Percentiles rank a stretch among this genome's conserved stretches.
Conservation (phyloP, 1,139 yeast species). For the Geotrichum reessii region DNA sequence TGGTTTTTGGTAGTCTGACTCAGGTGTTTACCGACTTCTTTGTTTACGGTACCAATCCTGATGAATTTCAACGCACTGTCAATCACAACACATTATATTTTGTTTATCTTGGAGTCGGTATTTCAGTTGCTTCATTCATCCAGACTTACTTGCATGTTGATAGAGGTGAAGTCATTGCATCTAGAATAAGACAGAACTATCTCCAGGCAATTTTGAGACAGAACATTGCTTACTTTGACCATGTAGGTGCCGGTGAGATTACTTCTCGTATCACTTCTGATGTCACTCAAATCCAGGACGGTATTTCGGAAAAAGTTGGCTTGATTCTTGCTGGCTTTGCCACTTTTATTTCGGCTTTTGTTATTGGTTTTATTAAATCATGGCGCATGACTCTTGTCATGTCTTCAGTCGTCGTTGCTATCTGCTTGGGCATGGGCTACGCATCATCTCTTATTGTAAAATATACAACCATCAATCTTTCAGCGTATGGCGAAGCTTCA, state of each 20-base stretch:
- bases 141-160: constrained; percentile 38
- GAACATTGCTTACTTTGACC: constrained; percentile 43
- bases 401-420: constrained; percentile 35
- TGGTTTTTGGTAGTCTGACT: constrained; percentile 39
- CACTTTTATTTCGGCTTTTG: constrained; percentile 40
- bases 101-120: constrained; percentile 39
- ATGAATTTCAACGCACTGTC: constrained; percentile 32
- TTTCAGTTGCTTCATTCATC: constrained; percentile 31
- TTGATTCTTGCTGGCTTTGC: constrained; percentile 37
- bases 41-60: constrained; percentile 28
- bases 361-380: constrained; percentile 39
- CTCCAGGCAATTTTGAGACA: constrained; percentile 39
- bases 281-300: constrained; percentile 42
- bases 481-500: constrained; percentile 37
- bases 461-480: constrained; percentile 30
- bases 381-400: constrained; percentile 40
- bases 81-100: constrained; percentile 37
- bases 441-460: constrained; percentile 35
- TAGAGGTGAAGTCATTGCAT: constrained; percentile 41
- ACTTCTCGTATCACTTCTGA: constrained; percentile 43
- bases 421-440: constrained; percentile 29
- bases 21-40: constrained; percentile 36
- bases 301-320: constrained; percentile 43
- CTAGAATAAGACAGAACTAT: constrained; percentile 39
- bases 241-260: constrained; percentile 43